These are phyloP conservation scores for Salix brachista DNA, from an alignment of 345 rosid genomes.

Conservation along the genomic window DNA sequence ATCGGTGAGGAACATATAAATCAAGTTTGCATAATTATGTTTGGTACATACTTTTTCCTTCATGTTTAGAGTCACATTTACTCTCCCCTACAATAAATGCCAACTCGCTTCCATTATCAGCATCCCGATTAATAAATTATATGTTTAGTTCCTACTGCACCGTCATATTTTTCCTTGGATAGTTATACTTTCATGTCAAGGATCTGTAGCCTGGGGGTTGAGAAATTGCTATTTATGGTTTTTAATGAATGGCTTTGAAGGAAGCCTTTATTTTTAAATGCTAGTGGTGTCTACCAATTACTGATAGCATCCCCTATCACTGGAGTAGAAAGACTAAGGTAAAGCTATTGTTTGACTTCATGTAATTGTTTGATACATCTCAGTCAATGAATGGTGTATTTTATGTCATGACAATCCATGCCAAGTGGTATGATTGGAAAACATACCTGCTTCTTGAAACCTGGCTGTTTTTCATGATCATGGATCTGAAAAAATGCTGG, in stretches of 20 bases:
- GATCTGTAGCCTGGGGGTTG: background rate
- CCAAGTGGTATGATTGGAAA: background rate
- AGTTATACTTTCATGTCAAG: background rate
- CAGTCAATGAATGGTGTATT: background rate
- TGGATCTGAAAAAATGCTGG: background rate
- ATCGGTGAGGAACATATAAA: conserved; percentile 12
- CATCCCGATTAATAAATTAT: background rate
- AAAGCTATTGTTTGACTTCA: too few relatives aligned
- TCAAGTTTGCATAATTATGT: background rate
- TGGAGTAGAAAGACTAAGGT: background rate
- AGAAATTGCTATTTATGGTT: background rate
- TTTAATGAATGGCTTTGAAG: background rate
- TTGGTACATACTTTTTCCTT: background rate
- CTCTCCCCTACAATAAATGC: background rate
- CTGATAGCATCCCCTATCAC: background rate
- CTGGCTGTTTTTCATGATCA: background rate
- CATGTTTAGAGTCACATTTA: background rate
- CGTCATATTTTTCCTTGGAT: background rate
- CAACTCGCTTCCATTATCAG: background rate
- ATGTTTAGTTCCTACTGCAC: background rate
- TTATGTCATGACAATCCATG: background rate
- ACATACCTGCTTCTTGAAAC: background rate
- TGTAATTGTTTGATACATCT: background rate
- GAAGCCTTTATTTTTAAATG: background rate
- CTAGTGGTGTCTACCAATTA: background rate